Base-by-base conservation (phyloP, 2,329 filamentous ascomycete genomes). In the Ceratocystis colombiana region DNA sequence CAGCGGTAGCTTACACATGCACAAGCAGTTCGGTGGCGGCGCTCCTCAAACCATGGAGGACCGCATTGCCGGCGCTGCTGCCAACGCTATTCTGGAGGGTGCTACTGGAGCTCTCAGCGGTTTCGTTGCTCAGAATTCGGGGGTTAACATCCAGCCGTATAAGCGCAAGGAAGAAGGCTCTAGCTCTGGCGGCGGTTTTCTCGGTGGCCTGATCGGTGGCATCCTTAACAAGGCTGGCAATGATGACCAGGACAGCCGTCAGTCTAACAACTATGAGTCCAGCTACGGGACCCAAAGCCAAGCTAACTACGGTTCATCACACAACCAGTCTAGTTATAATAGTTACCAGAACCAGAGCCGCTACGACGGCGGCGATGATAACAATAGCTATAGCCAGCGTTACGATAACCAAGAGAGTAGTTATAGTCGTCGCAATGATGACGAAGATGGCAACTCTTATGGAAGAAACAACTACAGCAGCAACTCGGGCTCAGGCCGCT, bases 1-100 rank as follows among this genome's bases (percentile, higher is more conserved):
- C 72, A 79, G 77, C 68, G 86, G 89, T 68, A 91, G 91, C 75
- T 79, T 96, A 10, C 83, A 86, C 69, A 88, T 95, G 83, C 84
- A 86, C 69, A 91, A 88, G 76, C 82, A 83, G 70, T 84, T 82
- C 68, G 71, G 70, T 25, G 64, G 63, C 61, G 75, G 77, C 41
- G 76, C 76, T 12, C 75, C 75, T 2, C 78, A 80, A 67, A 80
- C 77, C 37, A 71, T 80, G 50, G 80, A 84, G 71, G 82, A 83
- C 72, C 79, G 79, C 71, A 83, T 85, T 70, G 81, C 82, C 15
- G 77, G 77, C 59, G 79, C 78, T 7, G 82, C 82, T 15, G 84
- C 83, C 12, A 78, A 77, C 62, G 81, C 80, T 57, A 81, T 87
- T 67, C 77, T 86, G 66, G 77, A 79, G 62, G 82, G 82, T n/a